Evolutionary conservation across 164 flowering plant genomes (phyloP), one percentile per base, ranked within the genome.

Genomic region (Cinnamomum micranthum): DNA sequence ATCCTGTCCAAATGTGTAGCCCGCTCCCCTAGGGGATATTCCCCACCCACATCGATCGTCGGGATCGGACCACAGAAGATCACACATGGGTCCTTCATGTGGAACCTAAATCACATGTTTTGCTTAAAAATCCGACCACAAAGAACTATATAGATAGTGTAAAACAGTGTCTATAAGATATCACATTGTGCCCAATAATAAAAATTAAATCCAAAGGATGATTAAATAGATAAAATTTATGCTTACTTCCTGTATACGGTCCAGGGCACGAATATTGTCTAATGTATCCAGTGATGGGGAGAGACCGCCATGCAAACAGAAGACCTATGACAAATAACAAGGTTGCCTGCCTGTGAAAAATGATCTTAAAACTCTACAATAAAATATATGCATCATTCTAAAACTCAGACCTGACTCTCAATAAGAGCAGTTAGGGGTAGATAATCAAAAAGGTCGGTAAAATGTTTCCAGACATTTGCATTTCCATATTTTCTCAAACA

Each of bases 1-100:
- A 75, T 85, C 87, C 78, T 83, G 86, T 41, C 87, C 86, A 77
- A 85, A 85, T 59, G 87, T 85, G 69, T 83, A 85, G 52, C 87
- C 87, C 64, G 86, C 87, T 20, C 87, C 87, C 33, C 87, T 73
- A n/a, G 87, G 86, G 73, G 87, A 85, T 71, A 85, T 85, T 69
- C 87, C 86, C 87, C 86, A 85, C 62, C 86, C 87, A 73, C 86
- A 85, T n/a, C 86, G 80, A 63, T 83, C 86, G 68, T 85, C 87
- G 1, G 86, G 86, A 68, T 85, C 86, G 58, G 84, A 85, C 86
- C 87, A 85, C 62, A 85, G 71, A 50, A 85, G 86, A 78, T 85
- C 87, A 63, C 87, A 85, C 87, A 85, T 85, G 58, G 87, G 87
- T 41, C 87, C 86, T 73, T 85, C 87, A 75, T 85, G 87, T 19